Evolutionary conservation across 768 basidiomycete genomes (phyloP), one percentile per base, ranked within the genome.

Genomic region (Russula brevipes): DNA sequence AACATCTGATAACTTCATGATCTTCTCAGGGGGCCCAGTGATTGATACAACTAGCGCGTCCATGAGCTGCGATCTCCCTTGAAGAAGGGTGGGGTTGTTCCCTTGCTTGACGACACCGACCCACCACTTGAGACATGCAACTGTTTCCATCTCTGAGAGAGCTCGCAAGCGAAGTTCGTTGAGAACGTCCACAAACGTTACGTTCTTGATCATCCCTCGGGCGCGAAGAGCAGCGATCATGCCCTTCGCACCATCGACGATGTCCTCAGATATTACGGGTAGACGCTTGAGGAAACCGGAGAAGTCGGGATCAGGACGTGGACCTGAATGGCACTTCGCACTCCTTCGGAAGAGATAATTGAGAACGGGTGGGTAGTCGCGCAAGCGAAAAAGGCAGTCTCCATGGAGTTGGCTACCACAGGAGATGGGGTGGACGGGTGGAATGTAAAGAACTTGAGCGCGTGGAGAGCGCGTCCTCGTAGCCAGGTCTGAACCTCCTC

Each of bases 101-200:
- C 70, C 72, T 31, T 76, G 76, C 35, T 73, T 76, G 56, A 81
- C 79, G 16, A 83, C 71, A 19, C 68, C 63, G 35, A 81, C 78
- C 90, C 94, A 94, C 96, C 97, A 98, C 61, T 84, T 83, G 65
- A 98, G 76, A 73, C 90, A 94, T 3, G 85, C 85, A n/a, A 87
- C 72, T 75, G 89, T 86, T 70, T 98, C 91, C 5, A 77, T 75
- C 70, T 90, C 83, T 4, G 73, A 71, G 31, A 99, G 79, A 4
- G 94, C 87, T 16, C 89, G 78, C 5, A 79, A 73, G 12, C 82
- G 81, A 16, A 99, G 79, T 71, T 96, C 91, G 44, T 79, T 76
- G 46, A 98, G 76, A 16, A 98, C 88, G 72, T 98, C 97, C 33
- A 81, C 77, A 69, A 96, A 91, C 0, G 84, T 82, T 60, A 96